Evolutionary conservation across 192 early-diverging fungal species (phyloP).

Genomic region (Coemansia sp.): DNA sequence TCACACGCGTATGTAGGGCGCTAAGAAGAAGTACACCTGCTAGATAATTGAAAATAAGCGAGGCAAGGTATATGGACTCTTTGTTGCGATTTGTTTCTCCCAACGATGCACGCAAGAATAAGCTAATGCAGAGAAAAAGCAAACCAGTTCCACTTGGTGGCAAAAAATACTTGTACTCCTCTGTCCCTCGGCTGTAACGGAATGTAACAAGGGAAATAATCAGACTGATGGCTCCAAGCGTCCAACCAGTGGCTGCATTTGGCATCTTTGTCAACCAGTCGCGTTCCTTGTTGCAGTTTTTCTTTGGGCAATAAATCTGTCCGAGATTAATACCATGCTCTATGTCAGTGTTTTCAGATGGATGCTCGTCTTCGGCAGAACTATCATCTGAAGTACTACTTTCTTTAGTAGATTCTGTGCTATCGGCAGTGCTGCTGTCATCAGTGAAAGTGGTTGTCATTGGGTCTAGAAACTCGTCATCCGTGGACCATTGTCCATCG

Average conservation of each 20-base stretch:
- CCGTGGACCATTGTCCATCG: background rate
- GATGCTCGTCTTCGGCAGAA: background rate
- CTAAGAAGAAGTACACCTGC: constrained; percentile 3
- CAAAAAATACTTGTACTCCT: constrained; percentile 1
- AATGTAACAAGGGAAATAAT: background rate
- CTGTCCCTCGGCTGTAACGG: background rate
- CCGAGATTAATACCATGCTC: background rate
- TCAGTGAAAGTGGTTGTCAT: constrained; percentile 1
- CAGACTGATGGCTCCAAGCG: constrained; percentile 12
- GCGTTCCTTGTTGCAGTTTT: constrained; percentile 10
- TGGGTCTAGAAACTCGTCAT: background rate
- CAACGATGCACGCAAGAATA: constrained; percentile 27
- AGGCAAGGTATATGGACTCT: constrained; percentile 5
- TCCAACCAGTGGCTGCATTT: constrained; percentile 11
- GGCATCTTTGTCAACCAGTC: constrained; percentile 29
- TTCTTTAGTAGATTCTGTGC: background rate
- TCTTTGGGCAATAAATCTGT: constrained; percentile 12
- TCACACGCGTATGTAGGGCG: background rate
- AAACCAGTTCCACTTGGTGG: background rate
- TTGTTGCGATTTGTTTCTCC: background rate
- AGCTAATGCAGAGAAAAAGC: constrained; percentile 7
- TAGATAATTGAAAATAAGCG: constrained; percentile 19
- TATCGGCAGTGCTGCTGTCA: background rate
- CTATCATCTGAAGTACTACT: background rate
- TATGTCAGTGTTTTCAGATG: background rate